Conservation (phyloP, 2,329 filamentous ascomycete species). For the Claviceps paspali region DNA sequence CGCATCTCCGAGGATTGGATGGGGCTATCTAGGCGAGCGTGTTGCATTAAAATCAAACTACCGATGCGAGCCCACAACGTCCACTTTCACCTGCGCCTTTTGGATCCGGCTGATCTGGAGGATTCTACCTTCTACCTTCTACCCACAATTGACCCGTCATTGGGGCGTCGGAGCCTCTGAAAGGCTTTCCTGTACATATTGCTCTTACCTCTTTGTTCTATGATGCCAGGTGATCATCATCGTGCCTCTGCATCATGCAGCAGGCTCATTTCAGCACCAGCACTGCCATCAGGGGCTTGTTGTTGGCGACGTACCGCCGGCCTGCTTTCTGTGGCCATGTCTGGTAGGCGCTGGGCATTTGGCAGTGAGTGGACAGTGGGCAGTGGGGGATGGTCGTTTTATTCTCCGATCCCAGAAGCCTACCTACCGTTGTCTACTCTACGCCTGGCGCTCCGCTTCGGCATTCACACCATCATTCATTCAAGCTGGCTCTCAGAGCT, state of each 20-base stretch:
- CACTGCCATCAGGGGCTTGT: neutral
- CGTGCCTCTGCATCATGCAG: constrained; percentile 5
- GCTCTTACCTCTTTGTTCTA: too few species aligned
- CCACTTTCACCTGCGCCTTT: constrained; percentile 1
- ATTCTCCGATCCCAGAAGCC: constrained; percentile 4
- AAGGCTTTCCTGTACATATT: too few species aligned
- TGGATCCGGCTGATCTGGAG: neutral
- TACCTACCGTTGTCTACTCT: neutral
- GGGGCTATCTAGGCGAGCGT: constrained; percentile 4
- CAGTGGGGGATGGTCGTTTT: constrained; percentile 1
- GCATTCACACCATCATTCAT: neutral
- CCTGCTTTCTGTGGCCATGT: too few species aligned
- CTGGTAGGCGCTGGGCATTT: too few species aligned
- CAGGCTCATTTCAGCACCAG: constrained; percentile 1
- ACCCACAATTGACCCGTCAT: too few species aligned
- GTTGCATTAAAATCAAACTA: neutral
- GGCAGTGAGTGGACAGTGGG: too few species aligned
- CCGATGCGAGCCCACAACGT: neutral
- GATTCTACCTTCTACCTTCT: too few species aligned
- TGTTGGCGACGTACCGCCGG: too few species aligned
- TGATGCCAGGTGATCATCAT: constrained; percentile 5
- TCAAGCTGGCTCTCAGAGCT: neutral
- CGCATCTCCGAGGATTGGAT: constrained; percentile 4
- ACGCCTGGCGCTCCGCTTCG: neutral
- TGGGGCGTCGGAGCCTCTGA: too few species aligned